A percentile compares a stretch with the other conserved stretches of the same genome.
Conservation (phyloP, 164 flowering plant species). For the Kalanchoe fedtschenkoi region DNA sequence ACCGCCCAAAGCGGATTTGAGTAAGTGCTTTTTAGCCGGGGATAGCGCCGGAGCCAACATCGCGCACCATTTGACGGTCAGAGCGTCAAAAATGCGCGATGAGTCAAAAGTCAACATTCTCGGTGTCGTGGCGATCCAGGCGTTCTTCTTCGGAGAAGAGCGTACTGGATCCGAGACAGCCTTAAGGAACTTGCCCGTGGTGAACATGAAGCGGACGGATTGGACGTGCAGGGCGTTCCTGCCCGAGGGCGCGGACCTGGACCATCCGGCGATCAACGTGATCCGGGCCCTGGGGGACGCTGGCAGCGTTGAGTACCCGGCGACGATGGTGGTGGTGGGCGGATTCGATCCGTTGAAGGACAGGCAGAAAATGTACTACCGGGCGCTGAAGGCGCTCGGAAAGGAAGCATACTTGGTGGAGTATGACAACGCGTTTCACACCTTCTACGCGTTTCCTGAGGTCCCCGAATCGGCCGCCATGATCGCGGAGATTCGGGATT, state of each 20-base stretch:
- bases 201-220: neutral
- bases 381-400: neutral
- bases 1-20: neutral
- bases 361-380: conserved; percentile 3
- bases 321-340: conserved; percentile 5
- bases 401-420: conserved; percentile 5
- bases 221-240: conserved; percentile 6
- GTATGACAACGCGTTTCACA: conserved; percentile 4
- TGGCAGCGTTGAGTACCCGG: neutral
- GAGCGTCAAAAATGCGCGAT: neutral
- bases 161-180: conserved; percentile 1
- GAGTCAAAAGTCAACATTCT: neutral
- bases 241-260: neutral
- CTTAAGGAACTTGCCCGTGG: neutral
- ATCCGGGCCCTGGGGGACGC: neutral
- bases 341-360: conserved; percentile 9
- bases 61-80: conserved; percentile 3
- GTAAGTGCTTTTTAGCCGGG: neutral
- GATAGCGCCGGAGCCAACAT: conserved; percentile 11
- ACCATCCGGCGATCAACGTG: conserved; percentile 6
- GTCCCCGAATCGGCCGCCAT: neutral
- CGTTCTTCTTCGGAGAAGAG: conserved; percentile 4
- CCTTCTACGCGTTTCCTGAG: conserved; percentile 3
- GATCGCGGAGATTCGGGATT: neutral
- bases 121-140: conserved; percentile 5